Conservation (phyloP, 2,329 filamentous ascomycete species). For the Fusarium anguioides region DNA sequence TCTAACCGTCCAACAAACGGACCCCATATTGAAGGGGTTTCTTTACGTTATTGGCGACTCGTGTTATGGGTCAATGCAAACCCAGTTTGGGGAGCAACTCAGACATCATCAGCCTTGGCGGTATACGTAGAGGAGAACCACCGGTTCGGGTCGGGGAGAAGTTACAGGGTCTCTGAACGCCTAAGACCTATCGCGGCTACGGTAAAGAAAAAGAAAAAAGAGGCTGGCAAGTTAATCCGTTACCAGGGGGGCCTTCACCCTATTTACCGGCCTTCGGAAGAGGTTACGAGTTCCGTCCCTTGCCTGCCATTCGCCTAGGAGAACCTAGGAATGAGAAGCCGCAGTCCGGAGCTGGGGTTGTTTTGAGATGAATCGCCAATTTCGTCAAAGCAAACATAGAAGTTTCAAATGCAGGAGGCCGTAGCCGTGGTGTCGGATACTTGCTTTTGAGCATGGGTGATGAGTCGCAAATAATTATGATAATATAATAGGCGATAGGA, state of each 20-base stretch:
- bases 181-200: conserved; percentile 24
- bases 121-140: conserved; percentile 28
- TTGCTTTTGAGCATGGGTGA: conserved; percentile 21
- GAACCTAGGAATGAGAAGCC: conserved; percentile 27
- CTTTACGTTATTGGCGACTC: conserved; percentile 27
- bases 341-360: conserved; percentile 7
- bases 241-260: background rate
- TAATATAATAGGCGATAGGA: background rate
- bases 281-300: conserved; percentile 26
- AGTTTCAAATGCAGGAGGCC: conserved; percentile 31
- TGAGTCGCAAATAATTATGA: conserved; percentile 16
- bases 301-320: conserved; percentile 7
- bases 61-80: conserved; percentile 13
- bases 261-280: conserved; percentile 22
- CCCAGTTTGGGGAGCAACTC: conserved; percentile 1
- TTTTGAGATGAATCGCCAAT: conserved; percentile 28
- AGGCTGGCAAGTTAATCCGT: conserved; percentile 2
- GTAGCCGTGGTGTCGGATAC: conserved; percentile 12
- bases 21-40: conserved; percentile 26
- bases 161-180: background rate
- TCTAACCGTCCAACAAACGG: background rate
- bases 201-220: background rate
- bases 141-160: conserved; percentile 37
- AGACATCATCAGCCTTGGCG: conserved; percentile 20
- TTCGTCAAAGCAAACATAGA: conserved; percentile 28